Base-by-base conservation (phyloP, 1,139 yeast species). In the Diutina sp. region DNA sequence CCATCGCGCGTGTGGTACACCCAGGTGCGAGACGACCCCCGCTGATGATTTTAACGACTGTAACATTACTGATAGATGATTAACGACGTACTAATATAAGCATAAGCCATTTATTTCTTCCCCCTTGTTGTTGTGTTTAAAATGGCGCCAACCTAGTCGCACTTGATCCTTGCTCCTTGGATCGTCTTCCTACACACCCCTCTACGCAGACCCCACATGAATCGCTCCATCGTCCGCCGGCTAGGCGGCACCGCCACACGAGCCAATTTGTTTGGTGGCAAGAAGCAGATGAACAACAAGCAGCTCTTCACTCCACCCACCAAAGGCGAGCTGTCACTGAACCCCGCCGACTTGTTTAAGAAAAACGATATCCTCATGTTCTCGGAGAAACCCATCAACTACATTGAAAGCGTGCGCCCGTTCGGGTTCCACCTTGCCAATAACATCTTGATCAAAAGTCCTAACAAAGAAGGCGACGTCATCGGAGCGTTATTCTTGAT, bases 401-500 rank as follows among this genome's bases (percentile, higher is more conserved):
- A 76, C 59, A 75, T 76, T 47, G 80, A 76, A 60, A 67, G 76
- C 1, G 74, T 76, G 30, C 72, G 71, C 56, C 58, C 58, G 2
- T 65, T 75, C 61, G 80, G 80, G 25, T 76, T 69, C 60, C 76
- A 76, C 60, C 65, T 76, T 57, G 68, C 77, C 12, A 76, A 72
- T 59, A 69, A 67, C 50, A 59, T 74, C 21, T 65, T 71, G 41
- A 70, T 35, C 7, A 29, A 9, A 32, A 80, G 82, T 1, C 85
- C 86, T 6, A 76, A 74, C 60, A 68, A 71, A 25, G 62, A 69
- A 2, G 77, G 77, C 2, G 69, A 72, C 51, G 74, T 77, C 3
- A 69, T 73, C 14, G 90, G 86, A 6, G 73, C 84, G 7, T 65
- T 87, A n/a, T 70, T 87, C 38, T 61, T 87, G 9, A 83, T 84